A percentile compares a stretch with the other conserved stretches of the same genome.
Evolutionary conservation across 805 yeast genomes (phyloP).

Genomic region (Wickerhamomyces hampshirensis): DNA sequence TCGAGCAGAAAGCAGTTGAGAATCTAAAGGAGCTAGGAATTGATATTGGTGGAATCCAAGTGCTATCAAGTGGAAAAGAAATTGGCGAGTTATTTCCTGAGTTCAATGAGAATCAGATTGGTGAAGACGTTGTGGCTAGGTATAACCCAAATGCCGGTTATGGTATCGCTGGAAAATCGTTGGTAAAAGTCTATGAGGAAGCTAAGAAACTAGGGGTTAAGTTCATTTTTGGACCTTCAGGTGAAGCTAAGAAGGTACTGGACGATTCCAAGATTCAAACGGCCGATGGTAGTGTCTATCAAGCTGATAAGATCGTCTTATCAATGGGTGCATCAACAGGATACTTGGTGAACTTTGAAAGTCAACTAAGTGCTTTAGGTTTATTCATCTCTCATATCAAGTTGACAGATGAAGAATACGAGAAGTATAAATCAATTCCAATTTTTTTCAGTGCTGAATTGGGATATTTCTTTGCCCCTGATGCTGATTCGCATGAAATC

Average conservation of each 20-base stretch:
- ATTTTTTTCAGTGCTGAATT: slow-evolving; percentile 37
- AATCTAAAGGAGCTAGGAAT: slow-evolving; percentile 26
- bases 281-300: slow-evolving; percentile 24
- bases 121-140: slow-evolving; percentile 24
- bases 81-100: slow-evolving; percentile 26
- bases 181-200: slow-evolving; percentile 28
- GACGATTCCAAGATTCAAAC: slow-evolving; percentile 17
- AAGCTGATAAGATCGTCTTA: slow-evolving; percentile 29
- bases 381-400: slow-evolving; percentile 34
- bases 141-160: slow-evolving; percentile 39
- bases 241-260: slow-evolving; percentile 20
- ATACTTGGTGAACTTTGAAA: slow-evolving; percentile 26
- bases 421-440: slow-evolving; percentile 33
- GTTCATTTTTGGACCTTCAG: slow-evolving; percentile 30
- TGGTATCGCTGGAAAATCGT: slow-evolving; percentile 37
- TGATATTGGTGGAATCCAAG: slow-evolving; percentile 24
- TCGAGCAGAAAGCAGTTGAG: slow-evolving; percentile 33
- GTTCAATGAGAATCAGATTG: slow-evolving; percentile 23
- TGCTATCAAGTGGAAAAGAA: slow-evolving; percentile 27
- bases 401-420: slow-evolving; percentile 31
- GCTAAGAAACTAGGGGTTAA: slow-evolving; percentile 29
- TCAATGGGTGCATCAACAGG: slow-evolving; percentile 36
- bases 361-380: slow-evolving; percentile 34
- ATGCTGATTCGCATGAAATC: slow-evolving; percentile 28
- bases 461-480: slow-evolving; percentile 48